Base-by-base conservation (phyloP, 176 grass and related monocot species). In the Bromus sterilis region DNA sequence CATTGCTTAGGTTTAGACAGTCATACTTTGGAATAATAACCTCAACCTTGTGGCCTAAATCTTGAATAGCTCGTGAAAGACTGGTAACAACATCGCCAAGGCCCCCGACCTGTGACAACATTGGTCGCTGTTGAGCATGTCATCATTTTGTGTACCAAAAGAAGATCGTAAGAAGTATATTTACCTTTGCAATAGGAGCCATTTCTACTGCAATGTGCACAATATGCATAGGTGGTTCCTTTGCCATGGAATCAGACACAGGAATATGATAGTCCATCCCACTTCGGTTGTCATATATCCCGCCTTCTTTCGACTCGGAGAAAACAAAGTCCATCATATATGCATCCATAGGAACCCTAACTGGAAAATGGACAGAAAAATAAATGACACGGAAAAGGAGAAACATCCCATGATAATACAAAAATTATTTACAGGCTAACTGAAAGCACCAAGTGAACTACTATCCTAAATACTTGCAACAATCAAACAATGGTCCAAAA, bases 301-400 rank as follows among this genome's bases (percentile, higher is more conserved):
- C 96, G 76, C 93, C 93, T 67, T 95, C 88, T 81, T 93, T 93
- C 29, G 65, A 93, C 65, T 98, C 96, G 2, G 96, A 98, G 90
- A 98, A 98, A 89, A 98, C 96, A 65, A 98, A 95, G 73, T 98
- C 96, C 90, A 98, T 95, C 92, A 93, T 95, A 81, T 93, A 98
- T 48, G 96, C 92, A 91, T 98, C 93, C 76, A 88, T 16, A 49
- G 96, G 96, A 84, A 98, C 93, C 81, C 63, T 93, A 61, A 91
- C 95, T 98, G 88, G 76, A 77, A 91, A 89, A 83, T 9, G 2
- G 60, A 31, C 34, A 82, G 7, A 46, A 36, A 37, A 33, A 2
- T 77, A 77, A 58, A 65, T 31, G 7, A 20, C 24, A 63, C 42
- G 32, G 25, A 33, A 77, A 63, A 55, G 21, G 34, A 71, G 37